Evolutionary conservation across 2,329 filamentous ascomycete genomes (phyloP), one percentile per base, ranked within the genome.

Genomic region (Graphilbum ipis-grandicollis): DNA sequence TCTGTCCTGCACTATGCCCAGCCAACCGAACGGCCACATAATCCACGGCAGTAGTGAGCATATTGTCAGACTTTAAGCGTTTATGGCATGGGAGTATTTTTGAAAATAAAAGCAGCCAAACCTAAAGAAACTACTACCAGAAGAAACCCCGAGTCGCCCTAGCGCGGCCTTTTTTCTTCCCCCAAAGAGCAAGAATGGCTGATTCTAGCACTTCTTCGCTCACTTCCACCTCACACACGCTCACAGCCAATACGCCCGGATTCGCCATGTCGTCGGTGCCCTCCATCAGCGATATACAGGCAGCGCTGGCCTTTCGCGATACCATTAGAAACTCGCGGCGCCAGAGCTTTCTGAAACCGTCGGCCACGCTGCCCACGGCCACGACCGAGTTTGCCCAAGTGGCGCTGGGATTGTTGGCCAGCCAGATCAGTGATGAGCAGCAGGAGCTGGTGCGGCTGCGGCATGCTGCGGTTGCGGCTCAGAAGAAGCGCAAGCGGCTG

Each of bases 381-480:
- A 76, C 82, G 15, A 62, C 90, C 18, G 68, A 73, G 39, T 70
- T 84, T 36, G 76, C 81, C n/a, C 93, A 93, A 57, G 63, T 71
- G 30, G 81, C 78, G 5, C 63, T 94, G 8, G 84, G 93, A 50
- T 70, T 72, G 4, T 73, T 93, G 44, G 85, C 86, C 2, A 65
- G 67, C 1, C 75, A 75, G 38, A 65, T 93, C 23, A 75, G 75
- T 46, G 71, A 83, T 43, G 68, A 77, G 46, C 85, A 93, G 54
- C 65, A 71, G 41, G 61, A 68, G 48, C 68, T 76, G 39, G 61
- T 80, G 45, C 76, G 77, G 45, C 35, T 34, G 25, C 37, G 28
- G 25, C 42, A 44, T 26, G 44, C 42, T 1, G 36, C 31, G 1
- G 71, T 79, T 44, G 60, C 63, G 3, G 45, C 47, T 44, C 75